These are phyloP conservation scores for Hypoxylon sp. DNA, from an alignment of 2,329 filamentous ascomycete genomes.

Conservation along the genomic window DNA sequence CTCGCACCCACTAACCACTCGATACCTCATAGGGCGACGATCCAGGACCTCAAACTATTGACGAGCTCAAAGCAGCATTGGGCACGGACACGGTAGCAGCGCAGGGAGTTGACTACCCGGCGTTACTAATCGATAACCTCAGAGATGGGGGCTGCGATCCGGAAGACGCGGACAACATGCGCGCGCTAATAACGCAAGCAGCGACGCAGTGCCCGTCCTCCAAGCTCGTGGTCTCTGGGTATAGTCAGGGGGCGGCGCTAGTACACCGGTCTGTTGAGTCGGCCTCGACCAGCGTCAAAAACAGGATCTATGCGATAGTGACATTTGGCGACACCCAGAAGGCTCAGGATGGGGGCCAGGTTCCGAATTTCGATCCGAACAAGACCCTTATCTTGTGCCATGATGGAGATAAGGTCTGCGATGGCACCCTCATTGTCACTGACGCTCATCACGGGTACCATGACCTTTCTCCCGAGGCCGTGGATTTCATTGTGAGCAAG, in stretches of 20 bases:
- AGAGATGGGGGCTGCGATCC: constrained; percentile 53
- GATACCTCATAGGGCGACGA: constrained; percentile 43
- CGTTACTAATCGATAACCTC: constrained; percentile 47
- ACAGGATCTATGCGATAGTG: constrained; percentile 57
- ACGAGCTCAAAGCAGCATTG: constrained; percentile 47
- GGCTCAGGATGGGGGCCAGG: constrained; percentile 52
- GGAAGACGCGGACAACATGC: constrained; percentile 55
- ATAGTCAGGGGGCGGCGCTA: constrained; percentile 62
- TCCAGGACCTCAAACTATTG: constrained; percentile 50
- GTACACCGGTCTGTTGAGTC: constrained; percentile 58
- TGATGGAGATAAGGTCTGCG: constrained; percentile 65
- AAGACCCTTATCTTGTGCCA: constrained; percentile 63
- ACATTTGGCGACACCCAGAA: constrained; percentile 62
- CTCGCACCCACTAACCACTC: neutral
- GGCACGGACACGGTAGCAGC: constrained; percentile 44
- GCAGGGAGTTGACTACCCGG: constrained; percentile 50
- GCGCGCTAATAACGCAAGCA: constrained; percentile 53
- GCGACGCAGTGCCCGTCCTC: constrained; percentile 59
- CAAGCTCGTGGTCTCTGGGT: constrained; percentile 59
- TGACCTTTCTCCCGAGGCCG: constrained; percentile 40
- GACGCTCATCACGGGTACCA: constrained; percentile 38
- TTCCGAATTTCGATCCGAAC: constrained; percentile 53
- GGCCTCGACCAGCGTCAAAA: constrained; percentile 49
- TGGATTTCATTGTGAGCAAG: constrained; percentile 43
- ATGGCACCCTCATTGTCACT: constrained; percentile 59